Evolutionary conservation across 208 protist genomes (phyloP), one percentile per base, ranked within the genome.

Genomic region (Crithidia fasciculata): DNA sequence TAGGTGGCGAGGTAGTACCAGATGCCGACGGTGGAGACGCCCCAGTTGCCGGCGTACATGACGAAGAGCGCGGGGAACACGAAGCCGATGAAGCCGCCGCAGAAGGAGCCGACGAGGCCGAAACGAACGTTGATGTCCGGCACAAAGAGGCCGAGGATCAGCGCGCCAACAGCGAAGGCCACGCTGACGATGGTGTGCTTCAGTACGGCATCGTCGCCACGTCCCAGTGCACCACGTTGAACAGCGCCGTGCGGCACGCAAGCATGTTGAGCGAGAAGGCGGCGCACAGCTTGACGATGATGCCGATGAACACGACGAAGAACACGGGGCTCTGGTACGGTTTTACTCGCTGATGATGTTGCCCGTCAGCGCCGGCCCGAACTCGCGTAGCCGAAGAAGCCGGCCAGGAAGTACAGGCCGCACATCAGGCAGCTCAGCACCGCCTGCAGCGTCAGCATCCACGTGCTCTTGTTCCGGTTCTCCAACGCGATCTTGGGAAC

Each of bases 341-440:
- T 93, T 78, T 69, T 77, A 93, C 72, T 86, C 87, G 44, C 80
- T 65, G 6, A 90, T 74, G 3, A 88, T 66, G 43, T 80, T 85
- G 18, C 81, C 80, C 64, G 68, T n/a, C 44, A 79, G 58, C 2
- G 56, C 39, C 16, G 56, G 67, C 50, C 39, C 87, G 86, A 96
- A 96, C 40, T 94, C 86, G 91, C 79, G 78, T 92, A 92, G 40
- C 85, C 86, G 58, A 93, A 91, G 57, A 90, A 8, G 43, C 88
- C 88, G 43, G 71, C 79, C 5, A 91, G 15, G 58, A 83, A 77
- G 72, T 96, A 96, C 16, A 96, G 57, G 28, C 75, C 83, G 74
- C 86, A 92, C 41, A 87, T 44, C 28, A 28, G 28, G 28, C 28
- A 28, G 28, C 28, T 28, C 28, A 28, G 28, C 28, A 28, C 28